Evolutionary conservation across 2,329 filamentous ascomycete species (phyloP), one percentile per base, ranked within the genome.

Genomic region (Colletotrichum karsti): DNA sequence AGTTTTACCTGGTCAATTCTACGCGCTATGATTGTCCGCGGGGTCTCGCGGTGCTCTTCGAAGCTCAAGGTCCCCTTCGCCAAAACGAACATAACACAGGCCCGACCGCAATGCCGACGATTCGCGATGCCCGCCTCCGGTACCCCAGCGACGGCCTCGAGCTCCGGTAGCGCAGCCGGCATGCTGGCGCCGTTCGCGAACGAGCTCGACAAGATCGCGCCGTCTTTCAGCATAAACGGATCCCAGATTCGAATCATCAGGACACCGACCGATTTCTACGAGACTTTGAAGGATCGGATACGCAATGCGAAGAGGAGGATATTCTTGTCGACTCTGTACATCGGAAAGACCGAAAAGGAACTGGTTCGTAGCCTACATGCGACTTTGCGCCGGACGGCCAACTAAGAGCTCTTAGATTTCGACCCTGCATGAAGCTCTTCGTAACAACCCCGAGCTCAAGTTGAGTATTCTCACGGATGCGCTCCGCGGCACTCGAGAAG

Each of bases 281-380:
- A 92, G 73, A 93, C 92, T 7, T 83, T 99, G 67, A 98, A 98
- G 92, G 82, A 87, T 70, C 97, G 95, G 82, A 98, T 99, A 76
- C 88, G 88, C 58, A 88, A 87, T 70, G 96, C 96, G 9, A 89
- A 93, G 78, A 86, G 83, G 58, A 89, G 93, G 67, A 92, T 99
- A 72, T 99, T 97, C 77, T 83, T 99, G 55, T 97, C 95, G n/a
- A 99, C 96, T 0, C 83, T 99, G 58, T 99, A 99, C 78, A 96
- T 99, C 77, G 96, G 96, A 70, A 97, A 95, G 79, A 92, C 92
- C 2, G 96, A 99, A 80, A 87, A 91, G 79, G 96, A 98, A 73
- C 86, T 99, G 75, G 89, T 91, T 82, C 59, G 83, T 55, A 9
- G 4, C 9, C 4, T 5, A 12, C n/a, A n/a, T 7, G 20, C 10